These are phyloP conservation scores for Annulohypoxylon nitens DNA, from an alignment of 495 filamentous ascomycete species.

Conservation along the genomic window DNA sequence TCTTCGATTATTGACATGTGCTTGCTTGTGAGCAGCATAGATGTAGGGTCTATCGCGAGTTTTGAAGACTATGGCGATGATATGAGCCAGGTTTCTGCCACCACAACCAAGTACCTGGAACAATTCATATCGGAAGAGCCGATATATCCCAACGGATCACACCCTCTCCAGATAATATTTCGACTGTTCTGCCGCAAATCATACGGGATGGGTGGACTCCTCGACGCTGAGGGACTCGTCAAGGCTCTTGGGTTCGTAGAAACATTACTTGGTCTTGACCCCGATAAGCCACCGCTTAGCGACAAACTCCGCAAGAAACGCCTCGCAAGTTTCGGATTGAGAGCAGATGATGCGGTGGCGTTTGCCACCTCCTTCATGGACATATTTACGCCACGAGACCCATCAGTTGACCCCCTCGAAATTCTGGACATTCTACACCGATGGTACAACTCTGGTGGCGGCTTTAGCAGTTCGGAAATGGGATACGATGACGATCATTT, in stretches of 20 bases:
- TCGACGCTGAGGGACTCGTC: background rate
- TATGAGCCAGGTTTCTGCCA: constrained; percentile 6
- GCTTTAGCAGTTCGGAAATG: constrained; percentile 7
- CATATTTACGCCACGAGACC: background rate
- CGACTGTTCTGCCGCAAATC: constrained; percentile 6
- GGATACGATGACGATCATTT: constrained; percentile 7
- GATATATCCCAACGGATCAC: background rate
- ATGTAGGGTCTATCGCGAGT: background rate
- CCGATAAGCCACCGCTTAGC: constrained; percentile 1
- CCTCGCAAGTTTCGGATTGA: background rate
- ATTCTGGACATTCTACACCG: background rate
- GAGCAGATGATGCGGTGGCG: background rate
- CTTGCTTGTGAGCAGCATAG: background rate
- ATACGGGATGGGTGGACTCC: background rate
- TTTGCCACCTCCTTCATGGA: constrained; percentile 1
- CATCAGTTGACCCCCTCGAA: background rate
- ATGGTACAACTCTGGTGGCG: constrained; percentile 2
- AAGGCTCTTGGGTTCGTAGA: constrained; percentile 16
- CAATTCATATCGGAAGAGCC: background rate
- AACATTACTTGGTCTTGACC: constrained; percentile 9
- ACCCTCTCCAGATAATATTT: constrained; percentile 1
- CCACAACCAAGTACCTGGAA: background rate
- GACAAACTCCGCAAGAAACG: background rate
- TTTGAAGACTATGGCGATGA: constrained; percentile 9
- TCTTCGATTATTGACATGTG: constrained; percentile 6